phyloP scores from a whole-genome alignment of 1,284 basidiomycete species.

The Irpex sp. region DNA sequence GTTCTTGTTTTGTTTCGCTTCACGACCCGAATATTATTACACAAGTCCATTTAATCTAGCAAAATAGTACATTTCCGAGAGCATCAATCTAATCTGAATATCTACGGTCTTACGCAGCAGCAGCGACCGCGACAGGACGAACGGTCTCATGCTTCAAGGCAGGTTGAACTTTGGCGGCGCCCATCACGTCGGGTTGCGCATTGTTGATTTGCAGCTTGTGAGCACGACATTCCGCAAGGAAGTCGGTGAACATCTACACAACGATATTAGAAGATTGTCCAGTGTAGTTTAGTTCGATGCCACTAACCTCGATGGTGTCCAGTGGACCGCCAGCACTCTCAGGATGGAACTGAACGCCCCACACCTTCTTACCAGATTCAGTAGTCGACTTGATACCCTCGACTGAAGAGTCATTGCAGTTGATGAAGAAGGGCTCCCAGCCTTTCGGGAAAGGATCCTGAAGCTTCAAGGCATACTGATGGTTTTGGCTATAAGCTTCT shows the following conservation, averaged over 20 bases:
- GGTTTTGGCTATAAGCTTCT: conserved; percentile 64
- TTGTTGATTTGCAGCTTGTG: conserved; percentile 34
- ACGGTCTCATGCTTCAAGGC: conserved; percentile 12
- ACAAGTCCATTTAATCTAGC: neutral
- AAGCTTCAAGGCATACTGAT: conserved; percentile 91
- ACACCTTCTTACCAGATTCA: conserved; percentile 83
- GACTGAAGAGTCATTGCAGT: conserved; percentile 96
- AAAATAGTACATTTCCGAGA: neutral
- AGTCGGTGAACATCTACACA: conserved; percentile 86
- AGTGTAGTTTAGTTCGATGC: neutral
- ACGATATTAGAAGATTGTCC: neutral
- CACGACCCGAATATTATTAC: neutral
- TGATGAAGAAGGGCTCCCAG: conserved; percentile 98
- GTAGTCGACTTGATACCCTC: conserved; percentile 93
- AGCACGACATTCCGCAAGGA: conserved; percentile 72
- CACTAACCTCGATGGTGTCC: conserved; percentile 82
- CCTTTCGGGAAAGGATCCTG: conserved; percentile 91
- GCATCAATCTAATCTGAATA: neutral
- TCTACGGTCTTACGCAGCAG: conserved; percentile 10
- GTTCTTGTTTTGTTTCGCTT: neutral
- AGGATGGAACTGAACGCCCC: conserved; percentile 97
- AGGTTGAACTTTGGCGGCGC: conserved; percentile 20
- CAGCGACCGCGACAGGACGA: conserved; percentile 25
- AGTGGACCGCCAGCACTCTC: conserved; percentile 90
- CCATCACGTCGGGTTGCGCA: conserved; percentile 18